These are phyloP conservation scores for Trypanosoma cruzi DNA, from an alignment of 208 protist species.

Conservation along the genomic window DNA sequence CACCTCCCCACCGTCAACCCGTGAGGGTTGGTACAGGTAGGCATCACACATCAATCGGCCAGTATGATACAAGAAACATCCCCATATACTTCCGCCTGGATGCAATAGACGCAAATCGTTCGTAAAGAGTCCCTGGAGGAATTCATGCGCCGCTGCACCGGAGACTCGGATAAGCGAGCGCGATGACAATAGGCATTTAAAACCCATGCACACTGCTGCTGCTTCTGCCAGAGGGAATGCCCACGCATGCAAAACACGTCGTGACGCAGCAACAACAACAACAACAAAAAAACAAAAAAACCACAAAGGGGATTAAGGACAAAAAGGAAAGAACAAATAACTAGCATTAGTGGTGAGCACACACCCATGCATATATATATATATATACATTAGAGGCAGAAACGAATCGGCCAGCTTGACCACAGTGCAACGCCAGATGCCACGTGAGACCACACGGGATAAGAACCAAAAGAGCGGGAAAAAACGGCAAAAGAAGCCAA, in stretches of 20 bases:
- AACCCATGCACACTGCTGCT: conserved; percentile 20
- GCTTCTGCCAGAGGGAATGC: neutral
- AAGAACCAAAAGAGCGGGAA: no score
- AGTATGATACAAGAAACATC: conserved; percentile 83
- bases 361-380: no score
- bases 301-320: neutral
- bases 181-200: conserved; percentile 40
- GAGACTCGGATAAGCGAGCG: conserved; percentile 67
- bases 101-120: conserved; percentile 67
- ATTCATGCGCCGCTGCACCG: conserved; percentile 56
- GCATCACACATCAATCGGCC: conserved; percentile 86
- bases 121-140: conserved; percentile 85
- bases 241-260: neutral
- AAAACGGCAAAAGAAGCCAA: neutral
- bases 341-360: no score
- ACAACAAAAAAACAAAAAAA: conserved; percentile 12
- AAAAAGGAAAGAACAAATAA: neutral
- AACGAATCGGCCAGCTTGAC: no score
- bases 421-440: no score
- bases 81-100: conserved; percentile 65
- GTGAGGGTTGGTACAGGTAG: conserved; percentile 59
- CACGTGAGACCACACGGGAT: no score
- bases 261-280: neutral
- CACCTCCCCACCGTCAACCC: conserved; percentile 32
- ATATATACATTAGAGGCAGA: neutral